phyloP scores from a whole-genome alignment of 208 protist species.

The Wallacemonas sp. region DNA sequence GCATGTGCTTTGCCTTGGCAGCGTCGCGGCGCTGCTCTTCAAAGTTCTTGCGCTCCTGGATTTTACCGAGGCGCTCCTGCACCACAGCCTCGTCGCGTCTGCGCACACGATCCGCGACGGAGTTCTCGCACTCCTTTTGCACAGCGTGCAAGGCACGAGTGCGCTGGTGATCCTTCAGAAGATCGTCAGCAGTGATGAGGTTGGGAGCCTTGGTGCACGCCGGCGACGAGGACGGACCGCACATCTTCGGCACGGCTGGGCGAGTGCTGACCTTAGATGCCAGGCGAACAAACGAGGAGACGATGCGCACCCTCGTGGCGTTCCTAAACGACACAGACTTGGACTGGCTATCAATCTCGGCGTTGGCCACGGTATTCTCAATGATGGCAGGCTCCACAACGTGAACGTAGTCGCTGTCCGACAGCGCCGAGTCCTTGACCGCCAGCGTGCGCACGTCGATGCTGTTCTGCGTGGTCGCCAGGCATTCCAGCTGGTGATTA shows the following conservation, averaged over 20 bases:
- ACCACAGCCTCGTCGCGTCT: constrained; percentile 34
- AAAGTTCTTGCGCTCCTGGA: constrained; percentile 38
- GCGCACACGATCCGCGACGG: constrained; percentile 32
- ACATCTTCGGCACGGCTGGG: constrained; percentile 18
- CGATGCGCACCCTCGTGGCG: constrained; percentile 58
- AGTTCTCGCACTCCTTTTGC: constrained; percentile 41
- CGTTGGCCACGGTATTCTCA: constrained; percentile 47
- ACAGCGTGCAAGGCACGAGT: constrained; percentile 40
- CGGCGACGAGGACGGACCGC: constrained; percentile 18
- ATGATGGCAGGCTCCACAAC: constrained; percentile 66
- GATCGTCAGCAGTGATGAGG: constrained; percentile 29
- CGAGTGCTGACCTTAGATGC: constrained; percentile 30
- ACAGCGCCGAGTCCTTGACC: constrained; percentile 30
- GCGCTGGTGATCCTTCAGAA: constrained; percentile 38
- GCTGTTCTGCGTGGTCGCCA: constrained; percentile 41
- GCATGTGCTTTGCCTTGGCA: constrained; percentile 33
- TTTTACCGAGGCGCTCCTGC: constrained; percentile 32
- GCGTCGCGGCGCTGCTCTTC: constrained; percentile 59
- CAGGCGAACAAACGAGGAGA: constrained; percentile 49
- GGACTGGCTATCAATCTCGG: constrained; percentile 76
- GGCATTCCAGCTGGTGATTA: constrained; percentile 55
- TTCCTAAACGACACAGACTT: constrained; percentile 63
- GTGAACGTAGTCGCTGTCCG: constrained; percentile 57
- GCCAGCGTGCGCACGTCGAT: constrained; percentile 49
- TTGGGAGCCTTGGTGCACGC: constrained; percentile 14